A percentile compares a stretch with the other conserved stretches of the same genome.
Conservation (phyloP, 345 rosid genomes). For the Gynandropsis gynandra region DNA sequence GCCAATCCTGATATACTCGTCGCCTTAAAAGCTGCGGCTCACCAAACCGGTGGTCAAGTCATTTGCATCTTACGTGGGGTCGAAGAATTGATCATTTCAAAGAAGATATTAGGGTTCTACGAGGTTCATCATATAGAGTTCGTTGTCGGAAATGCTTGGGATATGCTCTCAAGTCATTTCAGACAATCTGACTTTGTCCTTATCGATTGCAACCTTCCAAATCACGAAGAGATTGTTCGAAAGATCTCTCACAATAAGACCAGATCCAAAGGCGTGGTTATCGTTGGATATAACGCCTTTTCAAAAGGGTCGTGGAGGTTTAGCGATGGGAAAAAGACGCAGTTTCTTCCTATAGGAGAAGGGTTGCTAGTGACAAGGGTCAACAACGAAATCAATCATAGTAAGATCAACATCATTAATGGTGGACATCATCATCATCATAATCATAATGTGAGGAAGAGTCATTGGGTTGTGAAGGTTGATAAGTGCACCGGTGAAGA, state of each 20-base stretch:
- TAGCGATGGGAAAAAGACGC: slow-evolving; percentile 48
- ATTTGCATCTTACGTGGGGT: slow-evolving; percentile 46
- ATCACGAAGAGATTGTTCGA: slow-evolving; percentile 44
- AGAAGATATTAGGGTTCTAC: slow-evolving; percentile 29
- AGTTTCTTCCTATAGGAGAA: slow-evolving; percentile 68
- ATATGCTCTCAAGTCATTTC: slow-evolving; percentile 33
- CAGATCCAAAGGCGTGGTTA: slow-evolving; percentile 33
- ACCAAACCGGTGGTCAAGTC: slow-evolving; percentile 64
- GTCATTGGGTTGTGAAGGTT: slow-evolving; percentile 73
- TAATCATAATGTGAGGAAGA: slow-evolving; percentile 29
- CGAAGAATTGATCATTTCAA: slow-evolving; percentile 32
- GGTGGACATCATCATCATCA: neutral
- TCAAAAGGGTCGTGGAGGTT: slow-evolving; percentile 51
- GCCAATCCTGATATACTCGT: slow-evolving; percentile 39
- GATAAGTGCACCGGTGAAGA: slow-evolving; percentile 86
- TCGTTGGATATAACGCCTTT: slow-evolving; percentile 73
- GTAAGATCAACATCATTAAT: slow-evolving; percentile 12
- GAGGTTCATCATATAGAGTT: slow-evolving; percentile 45
- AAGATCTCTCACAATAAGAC: slow-evolving; percentile 24
- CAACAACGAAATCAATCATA: slow-evolving; percentile 30
- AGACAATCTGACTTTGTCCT: slow-evolving; percentile 66
- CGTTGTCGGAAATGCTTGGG: slow-evolving; percentile 45
- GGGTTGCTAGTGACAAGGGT: slow-evolving; percentile 63
- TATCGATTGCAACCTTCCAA: slow-evolving; percentile 54
- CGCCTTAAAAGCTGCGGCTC: slow-evolving; percentile 61